Evolutionary conservation across 2,329 filamentous ascomycete genomes (phyloP), one percentile per base, ranked within the genome.

Genomic region (Penicillium sp.): DNA sequence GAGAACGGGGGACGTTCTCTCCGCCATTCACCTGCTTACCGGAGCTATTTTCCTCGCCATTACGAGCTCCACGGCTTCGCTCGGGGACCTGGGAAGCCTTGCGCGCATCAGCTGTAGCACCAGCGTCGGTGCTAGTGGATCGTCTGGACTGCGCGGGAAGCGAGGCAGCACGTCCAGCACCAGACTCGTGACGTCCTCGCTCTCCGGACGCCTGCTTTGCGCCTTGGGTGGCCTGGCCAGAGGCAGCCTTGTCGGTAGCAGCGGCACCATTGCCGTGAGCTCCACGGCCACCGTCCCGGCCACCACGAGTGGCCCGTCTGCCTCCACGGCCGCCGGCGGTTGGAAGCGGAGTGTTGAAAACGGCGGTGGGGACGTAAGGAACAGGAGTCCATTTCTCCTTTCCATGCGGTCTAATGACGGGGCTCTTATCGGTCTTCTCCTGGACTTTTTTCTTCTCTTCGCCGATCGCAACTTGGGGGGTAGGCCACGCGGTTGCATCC

Each of bases 311-410:
- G 49, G 79, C 74, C 64, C 82, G 77, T 57, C 83, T 81, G 49
- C 82, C 81, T 63, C 81, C 77, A 53, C 81, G 77, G 47, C 78
- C 75, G 18, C 51, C 51, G 27, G 74, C 63, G 11, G 61, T 46
- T 13, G 77, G 77, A 34, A 96, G 73, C 27, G 89, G 90, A 0
- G 94, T 97, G 70, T 90, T 88, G 74, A 96, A 97, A 54, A 87
- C 86, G 45, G 94, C 91, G 13, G 85, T 88, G 8, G 91, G 93
- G 11, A 90, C 90, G 67, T 92, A 93, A 32, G 87, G 84, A 53
- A 97, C 84, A 1, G 86, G 82, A 55, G 90, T 86, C 93, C 94
- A 97, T 67, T 91, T 90, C 65, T 89, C 85, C 78, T 95, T 95
- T 53, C 82, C 79, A 57, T 83, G 78, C 13, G 78, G 72, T 62